Percentiles rank a stretch among this genome's conserved stretches.
Evolutionary conservation across 495 filamentous ascomycete species (phyloP).

Genomic region (Penicillium mononematosum): DNA sequence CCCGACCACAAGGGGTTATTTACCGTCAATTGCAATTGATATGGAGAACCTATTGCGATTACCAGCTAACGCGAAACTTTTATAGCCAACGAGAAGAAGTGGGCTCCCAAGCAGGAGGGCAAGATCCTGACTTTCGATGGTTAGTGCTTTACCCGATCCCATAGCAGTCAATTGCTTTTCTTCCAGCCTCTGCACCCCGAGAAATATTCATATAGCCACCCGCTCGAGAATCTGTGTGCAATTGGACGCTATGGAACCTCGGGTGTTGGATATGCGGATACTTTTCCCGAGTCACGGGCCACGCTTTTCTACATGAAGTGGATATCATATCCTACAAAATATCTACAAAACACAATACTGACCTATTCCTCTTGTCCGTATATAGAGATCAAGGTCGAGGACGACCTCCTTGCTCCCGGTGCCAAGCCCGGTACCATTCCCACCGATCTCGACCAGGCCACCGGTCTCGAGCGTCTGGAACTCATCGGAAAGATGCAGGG

Average conservation of each 20-base stretch:
- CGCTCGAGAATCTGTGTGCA: not conserved
- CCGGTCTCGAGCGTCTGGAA: slow-evolving; percentile 96
- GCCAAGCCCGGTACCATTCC: slow-evolving; percentile 79
- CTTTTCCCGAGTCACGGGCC: slow-evolving; percentile 11
- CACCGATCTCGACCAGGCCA: slow-evolving; percentile 90
- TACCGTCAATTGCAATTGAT: slow-evolving; percentile 19
- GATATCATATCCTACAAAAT: not conserved
- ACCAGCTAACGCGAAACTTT: slow-evolving; percentile 32
- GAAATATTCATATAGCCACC: not conserved
- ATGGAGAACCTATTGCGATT: not conserved
- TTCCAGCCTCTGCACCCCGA: not conserved
- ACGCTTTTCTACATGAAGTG: not conserved
- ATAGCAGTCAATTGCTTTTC: slow-evolving; percentile 18
- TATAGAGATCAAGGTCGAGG: slow-evolving; percentile 76
- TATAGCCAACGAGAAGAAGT: slow-evolving; percentile 41
- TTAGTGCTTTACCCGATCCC: slow-evolving; percentile 27
- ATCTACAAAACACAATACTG: slow-evolving; percentile 1
- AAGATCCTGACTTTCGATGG: slow-evolving; percentile 49
- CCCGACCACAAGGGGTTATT: slow-evolving; percentile 25
- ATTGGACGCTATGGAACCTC: slow-evolving; percentile 8
- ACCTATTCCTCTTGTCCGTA: slow-evolving; percentile 6
- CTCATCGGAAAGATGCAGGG: slow-evolving; percentile 99
- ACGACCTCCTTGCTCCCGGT: slow-evolving; percentile 82
- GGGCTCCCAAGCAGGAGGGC: slow-evolving; percentile 37
- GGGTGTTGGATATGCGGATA: slow-evolving; percentile 18